Evolutionary conservation across 2,329 filamentous ascomycete species (phyloP).

Genomic region (Monosporascus sp.): DNA sequence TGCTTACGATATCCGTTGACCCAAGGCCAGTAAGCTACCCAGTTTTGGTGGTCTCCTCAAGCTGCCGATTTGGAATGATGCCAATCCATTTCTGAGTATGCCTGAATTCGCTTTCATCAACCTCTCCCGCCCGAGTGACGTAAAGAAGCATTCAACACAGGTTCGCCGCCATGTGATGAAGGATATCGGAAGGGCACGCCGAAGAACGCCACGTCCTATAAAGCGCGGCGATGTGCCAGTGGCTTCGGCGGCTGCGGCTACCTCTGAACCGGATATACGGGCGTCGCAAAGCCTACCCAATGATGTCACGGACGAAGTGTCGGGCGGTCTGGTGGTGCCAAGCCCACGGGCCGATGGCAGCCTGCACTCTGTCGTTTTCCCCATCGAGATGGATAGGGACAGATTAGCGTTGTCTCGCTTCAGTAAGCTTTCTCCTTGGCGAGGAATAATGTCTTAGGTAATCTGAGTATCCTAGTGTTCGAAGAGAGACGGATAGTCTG

Average conservation of each 20-base stretch:
- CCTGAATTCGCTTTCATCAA: conserved; percentile 24
- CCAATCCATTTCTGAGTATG: conserved; percentile 9
- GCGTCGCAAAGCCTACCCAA: neutral
- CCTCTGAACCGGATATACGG: no score
- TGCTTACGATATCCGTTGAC: no score
- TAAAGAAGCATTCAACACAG: conserved; percentile 21
- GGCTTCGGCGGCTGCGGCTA: no score
- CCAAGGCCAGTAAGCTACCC: no score
- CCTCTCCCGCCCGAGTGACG: conserved; percentile 17
- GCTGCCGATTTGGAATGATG: no score
- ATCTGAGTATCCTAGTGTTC: conserved; percentile 13
- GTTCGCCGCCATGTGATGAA: conserved; percentile 28
- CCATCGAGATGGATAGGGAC: conserved; percentile 21
- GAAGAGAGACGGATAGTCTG: conserved; percentile 14
- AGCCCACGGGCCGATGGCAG: conserved; percentile 10
- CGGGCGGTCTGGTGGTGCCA: conserved; percentile 2
- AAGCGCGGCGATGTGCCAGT: conserved; percentile 3
- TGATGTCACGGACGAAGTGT: neutral
- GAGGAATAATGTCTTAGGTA: neutral
- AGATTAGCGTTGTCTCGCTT: conserved; percentile 14
- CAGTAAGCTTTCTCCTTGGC: conserved; percentile 9
- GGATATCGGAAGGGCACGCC: conserved; percentile 23
- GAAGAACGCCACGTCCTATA: conserved; percentile 14
- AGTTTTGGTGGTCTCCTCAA: no score
- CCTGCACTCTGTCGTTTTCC: conserved; percentile 14